phyloP scores from a whole-genome alignment of 495 filamentous ascomycete species.

The Neurospora intermedia region DNA sequence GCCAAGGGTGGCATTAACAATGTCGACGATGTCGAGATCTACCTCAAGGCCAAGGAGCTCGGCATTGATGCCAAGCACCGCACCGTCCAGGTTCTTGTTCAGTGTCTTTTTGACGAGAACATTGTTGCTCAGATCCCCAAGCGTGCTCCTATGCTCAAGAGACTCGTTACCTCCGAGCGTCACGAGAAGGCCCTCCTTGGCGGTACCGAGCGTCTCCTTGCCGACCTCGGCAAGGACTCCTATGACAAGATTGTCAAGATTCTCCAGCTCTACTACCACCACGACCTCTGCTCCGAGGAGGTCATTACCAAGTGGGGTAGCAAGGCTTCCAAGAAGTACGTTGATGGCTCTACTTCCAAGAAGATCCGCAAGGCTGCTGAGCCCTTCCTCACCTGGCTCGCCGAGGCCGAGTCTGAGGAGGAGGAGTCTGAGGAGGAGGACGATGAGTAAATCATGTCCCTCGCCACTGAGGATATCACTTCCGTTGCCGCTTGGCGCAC shows the following conservation, averaged over 20 bases:
- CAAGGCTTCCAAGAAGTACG: slow-evolving; percentile 96
- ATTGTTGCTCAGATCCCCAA: slow-evolving; percentile 70
- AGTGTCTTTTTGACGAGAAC: slow-evolving; percentile 86
- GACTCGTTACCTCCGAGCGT: slow-evolving; percentile 78
- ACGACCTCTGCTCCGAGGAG: slow-evolving; percentile 79
- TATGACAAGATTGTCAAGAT: slow-evolving; percentile 72
- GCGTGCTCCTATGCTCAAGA: slow-evolving; percentile 78
- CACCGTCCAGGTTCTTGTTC: slow-evolving; percentile 82
- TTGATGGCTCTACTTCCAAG: slow-evolving; percentile 79
- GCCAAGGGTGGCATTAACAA: slow-evolving; percentile 61
- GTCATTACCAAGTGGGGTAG: slow-evolving; percentile 81
- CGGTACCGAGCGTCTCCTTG: slow-evolving; percentile 84
- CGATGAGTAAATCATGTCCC: slow-evolving; percentile 6
- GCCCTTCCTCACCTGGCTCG: slow-evolving; percentile 88
- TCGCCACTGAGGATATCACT: neutral
- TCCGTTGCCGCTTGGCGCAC: neutral
- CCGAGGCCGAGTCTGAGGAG: slow-evolving; percentile 74
- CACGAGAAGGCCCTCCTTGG: slow-evolving; percentile 98
- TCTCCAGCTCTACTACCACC: slow-evolving; percentile 74
- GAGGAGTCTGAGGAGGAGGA: slow-evolving; percentile 52
- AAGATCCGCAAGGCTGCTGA: slow-evolving; percentile 93
- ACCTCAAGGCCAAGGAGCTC: slow-evolving; percentile 89
- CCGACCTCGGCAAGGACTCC: slow-evolving; percentile 55
- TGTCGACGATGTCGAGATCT: slow-evolving; percentile 79
- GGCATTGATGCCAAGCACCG: slow-evolving; percentile 93